Evolutionary conservation across 805 yeast genomes (phyloP).

Genomic region (Danielozyma ontarioensis): DNA sequence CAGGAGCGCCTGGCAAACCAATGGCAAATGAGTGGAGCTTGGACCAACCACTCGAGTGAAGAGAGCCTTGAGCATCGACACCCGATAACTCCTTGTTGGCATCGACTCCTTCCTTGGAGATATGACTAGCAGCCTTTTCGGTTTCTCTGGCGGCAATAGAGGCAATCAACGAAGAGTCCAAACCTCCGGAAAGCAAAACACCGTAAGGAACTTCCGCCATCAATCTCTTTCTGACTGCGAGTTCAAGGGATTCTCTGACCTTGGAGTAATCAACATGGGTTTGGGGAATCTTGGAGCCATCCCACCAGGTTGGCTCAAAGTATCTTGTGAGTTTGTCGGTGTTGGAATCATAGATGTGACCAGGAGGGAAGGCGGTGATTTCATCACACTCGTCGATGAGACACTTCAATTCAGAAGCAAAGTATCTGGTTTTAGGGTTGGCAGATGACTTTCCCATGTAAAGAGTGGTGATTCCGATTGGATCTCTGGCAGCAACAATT

Average conservation of each 20-base stretch:
- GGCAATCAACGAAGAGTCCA: slow-evolving; percentile 95
- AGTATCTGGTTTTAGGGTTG: slow-evolving; percentile 72
- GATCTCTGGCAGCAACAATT: slow-evolving; percentile 95
- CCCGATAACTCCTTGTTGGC: slow-evolving; percentile 79
- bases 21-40: slow-evolving; percentile 93
- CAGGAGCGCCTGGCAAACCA: slow-evolving; percentile 98
- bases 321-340: slow-evolving; percentile 85
- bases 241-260: slow-evolving; percentile 78
- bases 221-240: slow-evolving; percentile 96
- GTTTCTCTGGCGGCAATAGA: slow-evolving; percentile 97
- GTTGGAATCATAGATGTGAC: slow-evolving; percentile 90
- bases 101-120: slow-evolving; percentile 45
- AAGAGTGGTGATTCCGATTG: slow-evolving; percentile 93
- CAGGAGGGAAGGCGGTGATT: slow-evolving; percentile 95
- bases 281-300: slow-evolving; percentile 68
- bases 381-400: slow-evolving; percentile 91
- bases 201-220: slow-evolving; percentile 99
- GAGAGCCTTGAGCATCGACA: slow-evolving; percentile 82
- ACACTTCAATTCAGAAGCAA: slow-evolving; percentile 94
- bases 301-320: slow-evolving; percentile 94
- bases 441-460: slow-evolving; percentile 84
- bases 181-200: slow-evolving; percentile 94
- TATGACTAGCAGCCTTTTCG: slow-evolving; percentile 55
- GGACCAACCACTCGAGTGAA: slow-evolving; percentile 73
- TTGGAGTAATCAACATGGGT: slow-evolving; percentile 66